Percentiles rank a stretch among this genome's conserved stretches.
These are phyloP conservation scores for Garcia nutans DNA, from an alignment of 345 rosid genomes.

Conservation along the genomic window DNA sequence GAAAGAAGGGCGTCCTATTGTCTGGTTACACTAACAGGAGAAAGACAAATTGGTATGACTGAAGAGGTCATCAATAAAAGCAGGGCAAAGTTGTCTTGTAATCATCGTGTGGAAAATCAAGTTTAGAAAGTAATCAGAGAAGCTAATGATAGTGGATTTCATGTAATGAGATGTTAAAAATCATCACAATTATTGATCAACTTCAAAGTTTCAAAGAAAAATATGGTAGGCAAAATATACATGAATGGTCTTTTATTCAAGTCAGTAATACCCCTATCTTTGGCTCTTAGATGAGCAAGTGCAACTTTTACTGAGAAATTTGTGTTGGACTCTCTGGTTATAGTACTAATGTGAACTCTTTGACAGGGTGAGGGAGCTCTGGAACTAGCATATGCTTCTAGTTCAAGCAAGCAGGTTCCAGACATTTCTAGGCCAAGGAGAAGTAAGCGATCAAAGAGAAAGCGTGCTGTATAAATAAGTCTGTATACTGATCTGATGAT, in stretches of 20 bases:
- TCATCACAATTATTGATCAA: background rate
- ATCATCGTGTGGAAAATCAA: background rate
- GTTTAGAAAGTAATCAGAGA: background rate
- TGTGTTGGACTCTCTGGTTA: background rate
- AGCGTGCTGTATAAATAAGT: conserved; percentile 63
- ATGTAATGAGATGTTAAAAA: conserved; percentile 2
- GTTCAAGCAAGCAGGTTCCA: conserved; percentile 54
- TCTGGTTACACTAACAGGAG: background rate
- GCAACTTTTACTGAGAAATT: background rate
- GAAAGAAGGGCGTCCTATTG: background rate
- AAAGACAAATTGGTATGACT: background rate
- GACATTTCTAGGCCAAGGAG: conserved; percentile 62
- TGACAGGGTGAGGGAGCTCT: conserved; percentile 65
- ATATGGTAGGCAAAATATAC: background rate
- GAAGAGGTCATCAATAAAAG: background rate
- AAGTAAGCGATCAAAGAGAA: conserved; percentile 87
- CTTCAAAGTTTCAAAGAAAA: background rate
- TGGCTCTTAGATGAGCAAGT: background rate
- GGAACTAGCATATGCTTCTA: conserved; percentile 72
- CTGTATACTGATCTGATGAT: conserved; percentile 17
- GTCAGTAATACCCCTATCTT: background rate
- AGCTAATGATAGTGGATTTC: background rate
- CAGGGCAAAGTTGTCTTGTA: background rate
- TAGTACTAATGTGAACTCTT: conserved; percentile 16
- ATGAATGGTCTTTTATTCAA: background rate